A percentile compares a stretch with the other conserved stretches of the same genome.
These are phyloP conservation scores for Rubia occidens DNA, from an alignment of 305 asterid genomes.

Conservation along the genomic window DNA sequence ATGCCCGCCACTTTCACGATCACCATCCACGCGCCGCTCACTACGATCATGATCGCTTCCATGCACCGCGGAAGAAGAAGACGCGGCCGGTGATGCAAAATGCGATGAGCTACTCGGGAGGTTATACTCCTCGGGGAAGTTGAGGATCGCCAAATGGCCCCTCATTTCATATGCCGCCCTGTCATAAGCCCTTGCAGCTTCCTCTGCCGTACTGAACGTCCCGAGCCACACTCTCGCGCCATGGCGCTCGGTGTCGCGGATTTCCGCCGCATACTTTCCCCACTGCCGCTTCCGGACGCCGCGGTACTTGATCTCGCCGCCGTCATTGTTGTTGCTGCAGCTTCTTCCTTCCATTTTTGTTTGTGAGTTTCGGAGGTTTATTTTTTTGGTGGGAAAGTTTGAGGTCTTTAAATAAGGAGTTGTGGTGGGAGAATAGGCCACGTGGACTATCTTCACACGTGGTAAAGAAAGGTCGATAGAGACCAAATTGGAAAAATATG, in stretches of 20 bases:
- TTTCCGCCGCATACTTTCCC: conserved; percentile 39
- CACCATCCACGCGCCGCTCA: neutral
- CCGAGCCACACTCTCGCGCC: conserved; percentile 42
- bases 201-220: conserved; percentile 29
- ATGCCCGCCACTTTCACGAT: neutral
- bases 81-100: conserved; percentile 16
- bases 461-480: conserved; percentile 15
- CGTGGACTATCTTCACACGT: conserved; percentile 20
- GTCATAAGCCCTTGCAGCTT: conserved; percentile 40
- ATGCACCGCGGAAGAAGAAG: conserved; percentile 7
- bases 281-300: conserved; percentile 36
- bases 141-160: conserved; percentile 35
- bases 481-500: conserved; percentile 21
- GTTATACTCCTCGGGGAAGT: conserved; percentile 35
- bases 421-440: conserved; percentile 16
- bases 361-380: neutral
- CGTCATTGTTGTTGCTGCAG: neutral
- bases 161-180: conserved; percentile 34
- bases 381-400: neutral
- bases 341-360: conserved; percentile 18
- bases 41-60: neutral
- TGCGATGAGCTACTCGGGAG: conserved; percentile 32
- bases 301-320: conserved; percentile 27
- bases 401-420: neutral
- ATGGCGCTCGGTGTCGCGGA: conserved; percentile 23